Evolutionary conservation across 148 eudicot genomes (phyloP).

Genomic region (Diospyros kaki): DNA sequence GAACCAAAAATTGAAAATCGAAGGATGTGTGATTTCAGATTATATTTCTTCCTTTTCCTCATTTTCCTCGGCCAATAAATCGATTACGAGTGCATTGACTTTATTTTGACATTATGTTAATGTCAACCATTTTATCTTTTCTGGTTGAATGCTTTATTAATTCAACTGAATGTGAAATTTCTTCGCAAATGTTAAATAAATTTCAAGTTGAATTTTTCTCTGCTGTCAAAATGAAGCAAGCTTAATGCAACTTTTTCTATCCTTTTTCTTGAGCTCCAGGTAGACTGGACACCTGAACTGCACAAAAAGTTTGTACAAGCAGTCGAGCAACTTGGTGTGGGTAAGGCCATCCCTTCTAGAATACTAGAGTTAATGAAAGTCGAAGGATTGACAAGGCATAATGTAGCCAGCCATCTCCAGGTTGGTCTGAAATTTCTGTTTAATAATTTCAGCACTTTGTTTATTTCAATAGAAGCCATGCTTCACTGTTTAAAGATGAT

Average conservation of each 20-base stretch:
- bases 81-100: not conserved
- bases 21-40: not conserved
- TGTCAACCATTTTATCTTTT: not conserved
- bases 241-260: not conserved
- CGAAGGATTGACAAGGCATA: slow-evolving; percentile 80
- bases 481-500: not conserved
- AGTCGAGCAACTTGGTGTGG: slow-evolving; percentile 79
- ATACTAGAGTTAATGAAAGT: slow-evolving; percentile 80
- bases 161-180: too few species aligned
- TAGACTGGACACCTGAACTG: slow-evolving; percentile 79
- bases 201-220: not conserved
- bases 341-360: slow-evolving; percentile 89
- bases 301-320: slow-evolving; percentile 81
- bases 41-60: not conserved
- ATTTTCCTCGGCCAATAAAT: not conserved
- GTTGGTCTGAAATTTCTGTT: slow-evolving; percentile 26
- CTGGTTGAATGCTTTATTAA: not conserved
- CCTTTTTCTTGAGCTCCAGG: slow-evolving; percentile 32
- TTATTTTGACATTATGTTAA: not conserved
- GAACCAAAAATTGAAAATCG: too few species aligned
- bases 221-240: too few species aligned
- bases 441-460: not conserved
- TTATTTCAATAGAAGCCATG: not conserved
- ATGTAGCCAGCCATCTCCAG: slow-evolving; percentile 91
- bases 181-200: not conserved